Evolutionary conservation across 2,329 filamentous ascomycete species (phyloP).

Genomic region (Aspergillus sp.): DNA sequence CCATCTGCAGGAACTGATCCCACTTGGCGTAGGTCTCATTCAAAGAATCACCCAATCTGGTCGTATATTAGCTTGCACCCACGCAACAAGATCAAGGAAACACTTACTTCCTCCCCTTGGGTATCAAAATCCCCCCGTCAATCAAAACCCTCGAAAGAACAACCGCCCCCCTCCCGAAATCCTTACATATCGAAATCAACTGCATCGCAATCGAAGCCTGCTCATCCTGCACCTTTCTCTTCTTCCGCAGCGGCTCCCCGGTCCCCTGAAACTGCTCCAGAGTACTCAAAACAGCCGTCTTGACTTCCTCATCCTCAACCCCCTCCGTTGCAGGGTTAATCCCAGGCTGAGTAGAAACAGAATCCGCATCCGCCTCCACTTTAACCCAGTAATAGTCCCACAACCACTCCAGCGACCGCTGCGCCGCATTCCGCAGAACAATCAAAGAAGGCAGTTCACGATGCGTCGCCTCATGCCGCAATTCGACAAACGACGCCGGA

Average conservation of each 20-base stretch:
- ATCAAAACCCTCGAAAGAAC: constrained; percentile 22
- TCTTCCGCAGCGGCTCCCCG: constrained; percentile 19
- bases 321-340: background rate
- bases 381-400: constrained; percentile 81
- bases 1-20: constrained; percentile 30
- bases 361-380: constrained; percentile 32
- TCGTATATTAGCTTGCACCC: background rate
- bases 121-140: constrained; percentile 21
- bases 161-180: constrained; percentile 9
- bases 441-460: constrained; percentile 75
- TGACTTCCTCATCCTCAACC: constrained; percentile 11
- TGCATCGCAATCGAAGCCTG: constrained; percentile 15
- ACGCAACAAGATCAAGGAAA: background rate
- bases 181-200: constrained; percentile 24
- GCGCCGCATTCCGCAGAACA: constrained; percentile 65
- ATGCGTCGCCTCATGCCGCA: constrained; percentile 86
- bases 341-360: background rate
- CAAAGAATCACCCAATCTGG: constrained; percentile 24
- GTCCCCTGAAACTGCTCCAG: constrained; percentile 13
- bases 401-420: constrained; percentile 73
- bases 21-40: constrained; percentile 26
- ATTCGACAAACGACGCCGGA: constrained; percentile 73
- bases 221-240: constrained; percentile 18
- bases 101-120: constrained; percentile 23
- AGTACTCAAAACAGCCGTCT: constrained; percentile 10